These are phyloP conservation scores for Pseudozyma sp. DNA, from an alignment of 1,284 basidiomycete genomes.

Conservation along the genomic window DNA sequence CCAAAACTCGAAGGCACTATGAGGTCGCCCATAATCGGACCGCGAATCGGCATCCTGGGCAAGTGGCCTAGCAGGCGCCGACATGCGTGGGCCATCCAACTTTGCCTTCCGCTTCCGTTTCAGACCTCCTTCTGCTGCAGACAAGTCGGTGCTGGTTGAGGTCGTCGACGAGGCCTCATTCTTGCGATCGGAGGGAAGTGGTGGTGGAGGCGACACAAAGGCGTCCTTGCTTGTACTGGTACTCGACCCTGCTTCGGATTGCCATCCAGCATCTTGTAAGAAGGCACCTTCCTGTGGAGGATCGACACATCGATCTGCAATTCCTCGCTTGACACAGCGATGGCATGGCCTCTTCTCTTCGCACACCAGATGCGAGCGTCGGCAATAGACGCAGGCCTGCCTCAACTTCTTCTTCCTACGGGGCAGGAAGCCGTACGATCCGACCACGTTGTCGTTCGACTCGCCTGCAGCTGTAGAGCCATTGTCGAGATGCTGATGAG, in stretches of 20 bases:
- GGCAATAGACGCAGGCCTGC: constrained; percentile 49
- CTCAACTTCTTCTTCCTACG: constrained; percentile 42
- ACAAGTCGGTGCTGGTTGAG: background rate
- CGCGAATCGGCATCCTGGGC: background rate
- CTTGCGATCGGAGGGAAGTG: background rate
- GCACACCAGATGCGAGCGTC: constrained; percentile 45
- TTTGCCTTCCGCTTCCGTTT: constrained; percentile 25
- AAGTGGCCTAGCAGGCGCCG: background rate
- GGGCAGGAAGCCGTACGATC: constrained; percentile 19
- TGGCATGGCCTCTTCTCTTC: constrained; percentile 48
- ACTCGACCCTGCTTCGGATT: constrained; percentile 4
- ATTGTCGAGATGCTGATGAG: constrained; percentile 7
- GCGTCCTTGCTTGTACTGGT: constrained; percentile 13
- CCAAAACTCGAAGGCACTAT: constrained; percentile 1
- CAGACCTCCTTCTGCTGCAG: background rate
- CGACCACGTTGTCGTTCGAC: constrained; percentile 4
- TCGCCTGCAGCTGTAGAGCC: constrained; percentile 3
- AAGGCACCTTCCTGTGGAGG: constrained; percentile 21
- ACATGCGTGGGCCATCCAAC: constrained; percentile 7
- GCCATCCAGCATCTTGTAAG: constrained; percentile 9
- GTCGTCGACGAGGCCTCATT: constrained; percentile 1
- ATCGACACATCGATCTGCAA: constrained; percentile 46
- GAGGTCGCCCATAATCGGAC: constrained; percentile 2
- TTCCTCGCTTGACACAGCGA: constrained; percentile 48
- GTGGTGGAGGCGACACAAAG: constrained; percentile 7